Conservation (phyloP, 768 basidiomycete species). For the Udeniomyces megalosporus region DNA sequence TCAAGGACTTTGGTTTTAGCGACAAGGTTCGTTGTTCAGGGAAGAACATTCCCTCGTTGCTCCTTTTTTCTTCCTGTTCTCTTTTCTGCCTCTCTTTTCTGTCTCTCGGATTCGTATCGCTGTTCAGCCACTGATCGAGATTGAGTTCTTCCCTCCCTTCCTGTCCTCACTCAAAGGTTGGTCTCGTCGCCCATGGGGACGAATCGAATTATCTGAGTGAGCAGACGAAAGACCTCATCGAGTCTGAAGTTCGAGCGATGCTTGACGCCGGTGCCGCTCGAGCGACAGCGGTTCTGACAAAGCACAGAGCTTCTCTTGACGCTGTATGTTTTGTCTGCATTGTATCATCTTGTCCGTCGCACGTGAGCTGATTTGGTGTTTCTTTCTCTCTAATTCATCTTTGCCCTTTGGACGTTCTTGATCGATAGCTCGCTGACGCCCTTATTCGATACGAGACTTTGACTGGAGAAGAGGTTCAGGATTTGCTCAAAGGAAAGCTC, state of each 20-base stretch:
- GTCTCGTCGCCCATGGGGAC: constrained; percentile 11
- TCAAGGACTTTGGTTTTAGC: neutral
- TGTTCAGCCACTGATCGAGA: too few species aligned
- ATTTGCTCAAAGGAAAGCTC: neutral
- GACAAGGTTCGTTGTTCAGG: neutral
- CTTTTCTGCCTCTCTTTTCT: neutral
- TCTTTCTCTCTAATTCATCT: neutral
- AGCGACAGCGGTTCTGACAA: too few species aligned
- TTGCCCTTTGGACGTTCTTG: too few species aligned
- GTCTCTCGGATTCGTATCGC: too few species aligned
- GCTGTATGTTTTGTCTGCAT: neutral
- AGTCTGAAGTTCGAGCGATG: neutral
- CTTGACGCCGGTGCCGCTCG: too few species aligned
- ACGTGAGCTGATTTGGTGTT: neutral
- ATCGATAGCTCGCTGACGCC: constrained; percentile 9
- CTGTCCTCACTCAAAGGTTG: constrained; percentile 2
- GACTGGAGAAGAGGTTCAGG: neutral
- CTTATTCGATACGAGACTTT: constrained; percentile 13
- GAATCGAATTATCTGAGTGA: constrained; percentile 5
- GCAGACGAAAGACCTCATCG: constrained; percentile 12
- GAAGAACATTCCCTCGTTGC: neutral
- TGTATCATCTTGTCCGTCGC: neutral
- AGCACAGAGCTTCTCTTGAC: too few species aligned
- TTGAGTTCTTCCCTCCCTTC: too few species aligned
- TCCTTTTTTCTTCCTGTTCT: neutral